phyloP scores from a whole-genome alignment of 345 rosid genomes.

The Aurinia saxatilis region DNA sequence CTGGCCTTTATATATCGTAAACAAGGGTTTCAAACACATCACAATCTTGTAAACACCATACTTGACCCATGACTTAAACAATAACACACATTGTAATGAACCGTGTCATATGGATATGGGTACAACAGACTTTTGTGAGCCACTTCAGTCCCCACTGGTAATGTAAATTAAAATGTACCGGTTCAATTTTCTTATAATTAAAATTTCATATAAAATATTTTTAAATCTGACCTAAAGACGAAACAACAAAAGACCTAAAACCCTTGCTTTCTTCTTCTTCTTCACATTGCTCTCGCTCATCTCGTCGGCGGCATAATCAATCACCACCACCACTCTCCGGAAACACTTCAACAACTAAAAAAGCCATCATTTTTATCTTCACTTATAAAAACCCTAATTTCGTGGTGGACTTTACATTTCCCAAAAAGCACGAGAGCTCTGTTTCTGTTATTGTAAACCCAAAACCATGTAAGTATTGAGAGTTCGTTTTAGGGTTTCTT shows the following conservation, averaged over 20 bases:
- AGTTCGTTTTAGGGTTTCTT: not conserved
- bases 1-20: not conserved
- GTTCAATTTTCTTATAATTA: no score
- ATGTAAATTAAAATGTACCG: no score
- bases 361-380: no score
- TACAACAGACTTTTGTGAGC: no score
- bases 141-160: no score
- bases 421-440: not conserved
- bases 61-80: no score
- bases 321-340: not conserved
- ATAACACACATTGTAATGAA: no score
- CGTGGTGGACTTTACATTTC: not conserved
- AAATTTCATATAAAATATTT: no score
- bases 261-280: not conserved
- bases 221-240: slow-evolving; percentile 15
- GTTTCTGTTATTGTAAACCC: not conserved
- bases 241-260: slow-evolving; percentile 11
- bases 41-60: no score
- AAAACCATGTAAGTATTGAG: slow-evolving; percentile 20
- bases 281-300: not conserved
- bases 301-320: slow-evolving; percentile 10
- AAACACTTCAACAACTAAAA: not conserved
- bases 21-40: no score
- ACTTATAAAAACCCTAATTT: not conserved
- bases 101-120: no score